Base-by-base conservation (phyloP, 129 eudicot genomes). In the Ambrosia artemisiifolia region DNA sequence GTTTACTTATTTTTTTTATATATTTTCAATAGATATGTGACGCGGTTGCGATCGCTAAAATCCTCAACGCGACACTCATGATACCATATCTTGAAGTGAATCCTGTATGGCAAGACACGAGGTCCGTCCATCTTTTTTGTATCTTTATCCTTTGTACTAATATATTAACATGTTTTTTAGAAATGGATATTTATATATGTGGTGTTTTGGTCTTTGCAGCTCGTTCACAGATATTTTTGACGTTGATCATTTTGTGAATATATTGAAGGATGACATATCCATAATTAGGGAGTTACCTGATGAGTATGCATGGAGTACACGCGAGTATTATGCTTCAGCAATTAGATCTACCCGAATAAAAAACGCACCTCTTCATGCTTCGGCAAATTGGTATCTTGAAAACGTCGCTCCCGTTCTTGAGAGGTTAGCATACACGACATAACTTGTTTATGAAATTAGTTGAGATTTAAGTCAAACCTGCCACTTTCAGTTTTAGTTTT, bases 31-130 rank as follows among this genome's bases (percentile, higher is more conserved):
- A 94, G 99, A 90, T 94, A 12, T 94, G 99, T 79, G 99, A 94
- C 33, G 99, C 96, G 32, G 99, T 94, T 77, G 99, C 97, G 38
- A 81, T 94, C 30, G 99, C 99, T 63, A 94, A 94, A 82, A 90
- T 94, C 74, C 78, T 94, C 74, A 94, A 94, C 60, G 97, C 99
- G 34, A 94, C 99, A 46, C 95, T 94, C 74, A 82, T 94, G 60
- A 88, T 94, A 71, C 99, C 99, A 4, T 85, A 86, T 78, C 91
- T 94, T 43, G 99, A 94, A 86, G 88, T 90, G 67, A 90, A 94
- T 86, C 94, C 97, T n/a, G 99, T 94, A 59, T 94, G 99, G 99
- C 84, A 88, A 88, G 99, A 94, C 83, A 86, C 99, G 64, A 94
- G 99, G 99, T 94, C 16, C 12, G 35, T 71, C 40, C 33, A 53